phyloP scores from a whole-genome alignment of 768 basidiomycete species.

The Gelatoporia subvermispora region DNA sequence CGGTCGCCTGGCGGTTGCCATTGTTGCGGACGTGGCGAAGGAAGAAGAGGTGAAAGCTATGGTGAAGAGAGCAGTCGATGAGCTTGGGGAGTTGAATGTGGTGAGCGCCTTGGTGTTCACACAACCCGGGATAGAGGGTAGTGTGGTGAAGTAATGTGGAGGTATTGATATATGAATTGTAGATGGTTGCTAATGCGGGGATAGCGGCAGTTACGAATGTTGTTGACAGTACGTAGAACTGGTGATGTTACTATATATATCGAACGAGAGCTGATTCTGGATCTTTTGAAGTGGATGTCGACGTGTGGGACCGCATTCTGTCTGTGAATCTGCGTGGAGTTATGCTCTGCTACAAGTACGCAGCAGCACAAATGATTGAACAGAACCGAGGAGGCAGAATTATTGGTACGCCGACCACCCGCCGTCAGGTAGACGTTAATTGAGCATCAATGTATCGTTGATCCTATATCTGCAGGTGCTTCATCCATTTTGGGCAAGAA shows the following conservation, averaged over 20 bases:
- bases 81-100: slow-evolving; percentile 41
- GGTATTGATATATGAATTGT: background rate
- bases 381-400: slow-evolving; percentile 36
- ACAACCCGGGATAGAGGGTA: too few relatives aligned
- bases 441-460: background rate
- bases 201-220: slow-evolving; percentile 8
- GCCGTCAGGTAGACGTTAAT: too few relatives aligned
- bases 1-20: slow-evolving; percentile 19
- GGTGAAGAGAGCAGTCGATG: slow-evolving; percentile 24
- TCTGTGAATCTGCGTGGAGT: slow-evolving; percentile 27
- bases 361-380: slow-evolving; percentile 34
- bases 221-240: slow-evolving; percentile 2
- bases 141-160: too few relatives aligned
- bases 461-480: slow-evolving; percentile 6
- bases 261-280: background rate
- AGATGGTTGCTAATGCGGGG: slow-evolving; percentile 26
- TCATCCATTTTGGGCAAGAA: slow-evolving; percentile 11
- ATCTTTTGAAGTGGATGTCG: background rate
- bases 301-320: slow-evolving; percentile 14
- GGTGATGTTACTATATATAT: background rate
- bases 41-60: slow-evolving; percentile 39
- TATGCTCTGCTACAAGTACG: slow-evolving; percentile 36
- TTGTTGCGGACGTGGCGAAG: slow-evolving; percentile 35
- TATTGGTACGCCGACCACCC: slow-evolving; percentile 24
- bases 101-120: slow-evolving; percentile 25